Evolutionary conservation across 208 protist species (phyloP).

Genomic region (Leishmania major): DNA sequence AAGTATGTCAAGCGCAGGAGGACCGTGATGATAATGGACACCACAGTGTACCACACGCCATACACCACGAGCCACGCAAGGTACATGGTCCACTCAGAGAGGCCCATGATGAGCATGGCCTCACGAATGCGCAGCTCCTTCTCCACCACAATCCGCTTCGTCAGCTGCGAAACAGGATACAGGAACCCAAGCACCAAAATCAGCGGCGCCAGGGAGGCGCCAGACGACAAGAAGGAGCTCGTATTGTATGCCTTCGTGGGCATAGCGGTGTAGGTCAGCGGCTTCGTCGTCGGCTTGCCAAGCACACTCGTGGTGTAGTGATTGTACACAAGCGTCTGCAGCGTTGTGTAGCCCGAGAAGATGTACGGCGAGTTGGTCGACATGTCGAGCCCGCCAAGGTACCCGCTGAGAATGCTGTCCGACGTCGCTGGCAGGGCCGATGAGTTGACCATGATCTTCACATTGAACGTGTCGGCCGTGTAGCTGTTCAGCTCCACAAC

Average conservation of each 20-base stretch:
- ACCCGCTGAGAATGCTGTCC: background rate
- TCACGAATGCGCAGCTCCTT: slow-evolving; percentile 83
- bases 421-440: slow-evolving; percentile 26
- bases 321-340: slow-evolving; percentile 37
- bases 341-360: slow-evolving; percentile 34
- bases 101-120: slow-evolving; percentile 85
- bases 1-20: slow-evolving; percentile 56
- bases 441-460: slow-evolving; percentile 33
- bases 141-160: slow-evolving; percentile 74
- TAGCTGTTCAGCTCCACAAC: slow-evolving; percentile 27
- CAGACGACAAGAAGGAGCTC: slow-evolving; percentile 30
- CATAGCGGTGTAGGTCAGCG: slow-evolving; percentile 32
- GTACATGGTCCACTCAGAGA: slow-evolving; percentile 54
- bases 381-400: slow-evolving; percentile 19
- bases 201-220: slow-evolving; percentile 36
- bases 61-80: slow-evolving; percentile 54
- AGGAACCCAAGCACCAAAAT: slow-evolving; percentile 76
- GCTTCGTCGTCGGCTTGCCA: background rate
- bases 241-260: slow-evolving; percentile 23
- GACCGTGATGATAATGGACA: slow-evolving; percentile 51
- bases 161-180: slow-evolving; percentile 66
- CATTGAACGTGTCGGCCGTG: slow-evolving; percentile 14
- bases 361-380: slow-evolving; percentile 22
- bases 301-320: slow-evolving; percentile 25
- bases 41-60: slow-evolving; percentile 39